Conservation (phyloP, 179 eudicot genomes). For the Beta lomatogona region DNA sequence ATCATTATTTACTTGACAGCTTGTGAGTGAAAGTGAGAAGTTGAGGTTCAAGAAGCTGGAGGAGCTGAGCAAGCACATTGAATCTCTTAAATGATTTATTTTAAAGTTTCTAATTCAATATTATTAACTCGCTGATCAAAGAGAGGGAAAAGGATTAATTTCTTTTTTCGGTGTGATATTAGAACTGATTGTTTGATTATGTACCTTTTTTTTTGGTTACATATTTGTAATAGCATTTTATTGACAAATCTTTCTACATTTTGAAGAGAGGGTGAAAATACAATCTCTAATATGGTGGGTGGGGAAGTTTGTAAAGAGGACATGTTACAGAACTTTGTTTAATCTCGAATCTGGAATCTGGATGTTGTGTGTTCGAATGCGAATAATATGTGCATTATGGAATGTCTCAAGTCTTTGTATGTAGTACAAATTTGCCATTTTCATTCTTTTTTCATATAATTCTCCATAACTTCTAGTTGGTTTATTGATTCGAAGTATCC, state of each 20-base stretch:
- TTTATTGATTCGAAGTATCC: too few relatives aligned
- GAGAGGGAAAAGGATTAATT: background rate
- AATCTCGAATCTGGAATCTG: too few relatives aligned
- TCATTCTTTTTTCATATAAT: too few relatives aligned
- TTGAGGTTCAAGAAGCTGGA: conserved; percentile 86
- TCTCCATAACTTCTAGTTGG: too few relatives aligned
- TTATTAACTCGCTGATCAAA: conserved; percentile 26
- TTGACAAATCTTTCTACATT: background rate
- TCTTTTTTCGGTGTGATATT: conserved; percentile 14
- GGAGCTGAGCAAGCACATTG: conserved; percentile 81
- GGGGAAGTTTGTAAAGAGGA: background rate
- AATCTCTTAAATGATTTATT: conserved; percentile 43
- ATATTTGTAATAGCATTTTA: conserved; percentile 7
- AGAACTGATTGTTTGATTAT: conserved; percentile 21
- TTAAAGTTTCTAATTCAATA: background rate
- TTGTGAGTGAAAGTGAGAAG: conserved; percentile 82
- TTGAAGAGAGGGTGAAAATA: background rate
- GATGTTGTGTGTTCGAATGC: conserved; percentile 2
- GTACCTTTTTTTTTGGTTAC: conserved; percentile 1
- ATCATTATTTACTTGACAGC: conserved; percentile 35
- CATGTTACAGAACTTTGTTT: background rate
- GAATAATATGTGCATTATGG: conserved; percentile 7
- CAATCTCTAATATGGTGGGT: background rate
- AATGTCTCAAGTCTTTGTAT: background rate
- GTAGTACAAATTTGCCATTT: too few relatives aligned